phyloP scores from a whole-genome alignment of 768 basidiomycete genomes.

The Psilocybe cyanescens region DNA sequence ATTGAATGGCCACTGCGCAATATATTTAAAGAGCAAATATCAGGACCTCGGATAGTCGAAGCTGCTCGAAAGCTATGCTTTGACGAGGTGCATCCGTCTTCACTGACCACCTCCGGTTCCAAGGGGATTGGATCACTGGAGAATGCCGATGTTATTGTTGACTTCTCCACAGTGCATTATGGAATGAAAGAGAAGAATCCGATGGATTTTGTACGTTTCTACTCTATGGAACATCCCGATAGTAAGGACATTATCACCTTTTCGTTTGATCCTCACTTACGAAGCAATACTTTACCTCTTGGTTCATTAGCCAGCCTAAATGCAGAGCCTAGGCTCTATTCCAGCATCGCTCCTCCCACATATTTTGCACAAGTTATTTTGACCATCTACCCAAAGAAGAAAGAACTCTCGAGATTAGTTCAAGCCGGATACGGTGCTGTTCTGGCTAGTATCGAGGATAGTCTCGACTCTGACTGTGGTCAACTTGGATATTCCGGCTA shows the following conservation, averaged over 20 bases:
- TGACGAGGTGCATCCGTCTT: conserved; percentile 8
- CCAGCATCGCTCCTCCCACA: conserved; percentile 58
- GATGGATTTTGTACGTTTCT: conserved; percentile 70
- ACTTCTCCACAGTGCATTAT: conserved; percentile 68
- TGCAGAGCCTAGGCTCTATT: conserved; percentile 61
- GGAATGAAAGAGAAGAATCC: conserved; percentile 78
- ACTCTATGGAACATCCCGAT: conserved; percentile 66
- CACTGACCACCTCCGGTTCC: conserved; percentile 5
- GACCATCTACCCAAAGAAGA: conserved; percentile 71
- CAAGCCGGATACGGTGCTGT: conserved; percentile 67
- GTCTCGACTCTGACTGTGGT: conserved; percentile 9
- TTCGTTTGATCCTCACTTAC: neutral
- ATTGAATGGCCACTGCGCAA: conserved; percentile 42
- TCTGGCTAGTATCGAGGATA: conserved; percentile 27
- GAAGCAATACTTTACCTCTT: neutral
- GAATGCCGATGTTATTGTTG: conserved; percentile 63
- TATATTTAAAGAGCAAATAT: conserved; percentile 41
- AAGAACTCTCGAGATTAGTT: conserved; percentile 56
- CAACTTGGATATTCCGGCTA: too few relatives aligned
- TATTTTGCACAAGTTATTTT: conserved; percentile 71
- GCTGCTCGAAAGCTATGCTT: conserved; percentile 26
- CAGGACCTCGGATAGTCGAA: conserved; percentile 44
- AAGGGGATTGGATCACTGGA: conserved; percentile 27
- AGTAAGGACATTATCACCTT: conserved; percentile 38
- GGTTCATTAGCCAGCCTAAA: conserved; percentile 39